phyloP scores from a whole-genome alignment of 2,329 filamentous ascomycete species.

The Alternaria brassicicola region DNA sequence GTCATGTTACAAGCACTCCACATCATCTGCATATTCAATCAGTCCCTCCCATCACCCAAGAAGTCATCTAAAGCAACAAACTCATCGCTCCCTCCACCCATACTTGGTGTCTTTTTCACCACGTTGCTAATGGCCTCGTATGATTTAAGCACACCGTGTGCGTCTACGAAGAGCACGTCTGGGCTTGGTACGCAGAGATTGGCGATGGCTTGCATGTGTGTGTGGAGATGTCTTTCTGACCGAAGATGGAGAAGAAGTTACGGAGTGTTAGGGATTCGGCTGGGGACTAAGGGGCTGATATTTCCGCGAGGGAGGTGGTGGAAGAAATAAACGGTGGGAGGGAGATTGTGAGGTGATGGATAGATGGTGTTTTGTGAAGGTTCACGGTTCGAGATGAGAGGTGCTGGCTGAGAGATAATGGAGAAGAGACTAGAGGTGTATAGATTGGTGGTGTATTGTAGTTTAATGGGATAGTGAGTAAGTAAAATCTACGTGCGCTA shows the following conservation, averaged over 20 bases:
- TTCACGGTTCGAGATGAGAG: neutral
- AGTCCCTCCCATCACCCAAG: neutral
- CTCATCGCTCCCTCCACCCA: neutral
- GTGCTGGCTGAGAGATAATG: too few relatives aligned
- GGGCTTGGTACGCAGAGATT: neutral
- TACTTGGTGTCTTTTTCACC: neutral
- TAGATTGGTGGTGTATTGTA: neutral
- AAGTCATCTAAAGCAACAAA: neutral
- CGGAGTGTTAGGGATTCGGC: slow-evolving; percentile 5
- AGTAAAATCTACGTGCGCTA: neutral
- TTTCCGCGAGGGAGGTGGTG: neutral
- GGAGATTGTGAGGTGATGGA: neutral
- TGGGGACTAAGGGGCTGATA: neutral
- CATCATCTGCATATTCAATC: neutral
- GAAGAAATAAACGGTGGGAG: neutral
- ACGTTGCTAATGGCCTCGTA: neutral
- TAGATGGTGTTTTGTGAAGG: neutral
- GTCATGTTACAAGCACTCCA: slow-evolving; percentile 2
- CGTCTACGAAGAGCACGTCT: neutral
- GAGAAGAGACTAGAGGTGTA: neutral
- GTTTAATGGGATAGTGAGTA: neutral
- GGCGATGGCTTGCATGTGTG: slow-evolving; percentile 1
- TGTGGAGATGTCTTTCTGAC: slow-evolving; percentile 1
- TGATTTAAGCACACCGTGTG: neutral
- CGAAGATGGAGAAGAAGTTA: slow-evolving; percentile 11